Conservation (phyloP, 108 stramenopile species). For the Halocafeteria seosinensis region DNA sequence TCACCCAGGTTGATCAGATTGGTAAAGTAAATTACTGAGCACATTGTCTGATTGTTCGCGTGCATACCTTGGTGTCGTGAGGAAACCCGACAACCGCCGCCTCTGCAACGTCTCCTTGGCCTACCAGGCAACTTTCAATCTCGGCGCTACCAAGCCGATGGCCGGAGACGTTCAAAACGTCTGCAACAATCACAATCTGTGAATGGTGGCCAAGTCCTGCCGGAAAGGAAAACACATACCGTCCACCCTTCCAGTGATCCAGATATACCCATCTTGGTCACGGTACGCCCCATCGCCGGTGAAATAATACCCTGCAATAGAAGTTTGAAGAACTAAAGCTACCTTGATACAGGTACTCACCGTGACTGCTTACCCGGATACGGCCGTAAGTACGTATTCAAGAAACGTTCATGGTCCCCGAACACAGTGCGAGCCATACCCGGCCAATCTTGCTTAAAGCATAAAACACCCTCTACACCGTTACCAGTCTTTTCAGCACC, state of each 20-base stretch:
- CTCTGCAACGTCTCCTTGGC: constrained; percentile 57
- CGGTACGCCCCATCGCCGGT: constrained; percentile 76
- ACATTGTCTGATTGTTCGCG: constrained; percentile 61
- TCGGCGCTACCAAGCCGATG: too few species aligned
- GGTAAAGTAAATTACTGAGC: too few species aligned
- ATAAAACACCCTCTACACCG: constrained; percentile 68
- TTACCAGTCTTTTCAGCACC: constrained; percentile 53
- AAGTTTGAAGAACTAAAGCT: too few species aligned
- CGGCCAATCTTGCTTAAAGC: constrained; percentile 77
- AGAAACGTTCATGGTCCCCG: constrained; percentile 77
- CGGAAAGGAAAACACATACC: too few species aligned
- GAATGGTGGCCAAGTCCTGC: constrained; percentile 94
- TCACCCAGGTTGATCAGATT: too few species aligned
- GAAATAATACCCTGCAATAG: too few species aligned
- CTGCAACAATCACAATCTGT: constrained; percentile 79
- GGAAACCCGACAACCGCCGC: too few species aligned
- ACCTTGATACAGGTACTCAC: too few species aligned
- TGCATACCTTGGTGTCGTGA: too few species aligned
- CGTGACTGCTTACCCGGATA: constrained; percentile 89
- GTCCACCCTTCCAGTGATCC: constrained; percentile 87
- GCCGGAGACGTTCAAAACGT: constrained; percentile 75
- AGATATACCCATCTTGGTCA: constrained; percentile 80
- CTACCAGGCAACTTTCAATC: too few species aligned
- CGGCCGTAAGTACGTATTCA: constrained; percentile 67
- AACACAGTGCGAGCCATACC: constrained; percentile 77